phyloP scores from a whole-genome alignment of 495 filamentous ascomycete species.

The Venustampulla echinocandica region DNA sequence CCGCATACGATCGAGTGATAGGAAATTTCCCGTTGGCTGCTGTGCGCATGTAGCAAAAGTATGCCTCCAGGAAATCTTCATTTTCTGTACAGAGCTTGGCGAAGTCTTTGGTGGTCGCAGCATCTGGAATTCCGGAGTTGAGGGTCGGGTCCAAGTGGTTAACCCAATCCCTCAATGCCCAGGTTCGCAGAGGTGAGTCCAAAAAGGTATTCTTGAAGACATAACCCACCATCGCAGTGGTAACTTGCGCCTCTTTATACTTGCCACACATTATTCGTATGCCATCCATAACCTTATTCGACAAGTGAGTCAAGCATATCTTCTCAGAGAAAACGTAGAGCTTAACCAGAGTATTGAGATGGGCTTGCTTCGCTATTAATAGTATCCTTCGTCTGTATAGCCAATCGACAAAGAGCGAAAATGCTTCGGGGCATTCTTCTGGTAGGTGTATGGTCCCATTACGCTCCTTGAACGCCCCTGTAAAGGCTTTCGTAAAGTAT shows the following conservation, averaged over 20 bases:
- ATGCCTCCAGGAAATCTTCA: too few relatives aligned
- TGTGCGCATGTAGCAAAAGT: too few relatives aligned
- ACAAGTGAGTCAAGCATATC: background rate
- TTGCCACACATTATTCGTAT: background rate
- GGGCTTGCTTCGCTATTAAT: background rate
- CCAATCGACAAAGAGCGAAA: background rate
- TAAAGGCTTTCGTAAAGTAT: slow-evolving; percentile 2
- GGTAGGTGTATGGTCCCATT: background rate
- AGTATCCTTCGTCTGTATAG: background rate
- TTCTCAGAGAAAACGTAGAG: background rate
- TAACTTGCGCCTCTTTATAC: background rate
- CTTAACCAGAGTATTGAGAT: background rate
- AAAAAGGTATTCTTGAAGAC: background rate
- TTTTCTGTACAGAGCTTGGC: background rate
- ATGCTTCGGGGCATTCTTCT: background rate
- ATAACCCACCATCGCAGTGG: background rate
- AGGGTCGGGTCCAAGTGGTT: background rate
- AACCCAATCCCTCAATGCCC: background rate
- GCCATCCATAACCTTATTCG: background rate
- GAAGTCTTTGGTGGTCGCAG: background rate
- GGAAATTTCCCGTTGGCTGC: too few relatives aligned
- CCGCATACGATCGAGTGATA: too few relatives aligned
- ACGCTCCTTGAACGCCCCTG: background rate
- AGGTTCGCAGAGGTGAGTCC: background rate
- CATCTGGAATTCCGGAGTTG: background rate